phyloP scores from a whole-genome alignment of 2,329 filamentous ascomycete species.

The Thelonectria discophora region DNA sequence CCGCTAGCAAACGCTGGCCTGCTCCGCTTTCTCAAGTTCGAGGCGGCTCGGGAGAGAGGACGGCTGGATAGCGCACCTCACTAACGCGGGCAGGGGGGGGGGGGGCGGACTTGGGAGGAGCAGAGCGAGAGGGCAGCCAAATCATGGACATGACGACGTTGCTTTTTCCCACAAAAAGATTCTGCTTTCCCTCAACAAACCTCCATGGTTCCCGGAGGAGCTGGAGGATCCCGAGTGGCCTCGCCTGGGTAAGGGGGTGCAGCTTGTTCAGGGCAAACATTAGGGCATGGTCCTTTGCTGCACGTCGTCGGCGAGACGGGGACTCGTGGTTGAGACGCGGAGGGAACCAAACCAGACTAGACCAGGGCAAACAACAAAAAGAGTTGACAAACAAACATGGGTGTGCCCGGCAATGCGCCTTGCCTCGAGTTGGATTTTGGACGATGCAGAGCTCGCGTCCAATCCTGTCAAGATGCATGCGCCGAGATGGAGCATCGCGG shows the following conservation, averaged over 20 bases:
- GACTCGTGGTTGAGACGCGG: slow-evolving; percentile 9
- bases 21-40: slow-evolving; percentile 29
- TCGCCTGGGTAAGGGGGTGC: slow-evolving; percentile 19
- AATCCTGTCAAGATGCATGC: slow-evolving; percentile 33
- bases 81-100: slow-evolving; percentile 28
- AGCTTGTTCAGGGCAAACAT: slow-evolving; percentile 26
- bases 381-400: slow-evolving; percentile 13
- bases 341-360: slow-evolving; percentile 12
- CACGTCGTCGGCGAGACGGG: slow-evolving; percentile 27
- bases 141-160: slow-evolving; percentile 27
- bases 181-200: slow-evolving; percentile 25
- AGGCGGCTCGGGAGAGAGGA: slow-evolving; percentile 34
- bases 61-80: slow-evolving; percentile 33
- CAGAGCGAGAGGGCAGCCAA: slow-evolving; percentile 1
- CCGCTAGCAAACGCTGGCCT: slow-evolving; percentile 8
- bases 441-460: slow-evolving; percentile 33
- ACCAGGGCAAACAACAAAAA: no score
- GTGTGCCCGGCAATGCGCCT: slow-evolving; percentile 28
- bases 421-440: slow-evolving; percentile 18
- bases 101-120: slow-evolving; percentile 12
- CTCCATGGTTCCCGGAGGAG: slow-evolving; percentile 4
- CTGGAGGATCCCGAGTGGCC: slow-evolving; percentile 13
- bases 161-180: slow-evolving; percentile 37
- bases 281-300: slow-evolving; percentile 40
- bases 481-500: slow-evolving; percentile 34